Percentiles rank a stretch among this genome's conserved stretches.
phyloP scores from a whole-genome alignment of 306 rosid species.

The Prunus dulcis region DNA sequence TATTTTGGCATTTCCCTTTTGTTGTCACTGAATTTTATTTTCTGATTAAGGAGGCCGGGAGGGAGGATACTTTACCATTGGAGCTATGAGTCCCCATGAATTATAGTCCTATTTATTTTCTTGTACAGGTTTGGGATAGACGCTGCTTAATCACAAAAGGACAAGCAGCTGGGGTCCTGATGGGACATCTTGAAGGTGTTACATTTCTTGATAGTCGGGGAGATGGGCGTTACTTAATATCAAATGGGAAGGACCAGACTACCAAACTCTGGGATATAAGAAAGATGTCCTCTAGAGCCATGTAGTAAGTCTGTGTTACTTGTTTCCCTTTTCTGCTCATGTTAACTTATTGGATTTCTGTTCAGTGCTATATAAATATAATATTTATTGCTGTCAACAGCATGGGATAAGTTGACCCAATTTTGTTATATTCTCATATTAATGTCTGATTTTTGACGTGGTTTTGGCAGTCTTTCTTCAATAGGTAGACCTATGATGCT shows the following conservation, averaged over 20 bases:
- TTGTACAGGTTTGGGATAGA: conserved; percentile 89
- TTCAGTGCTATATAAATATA: background rate
- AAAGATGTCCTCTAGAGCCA: conserved; percentile 64
- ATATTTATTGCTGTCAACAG: background rate
- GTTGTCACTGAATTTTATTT: background rate
- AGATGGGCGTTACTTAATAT: conserved; percentile 85
- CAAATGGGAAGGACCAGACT: conserved; percentile 94
- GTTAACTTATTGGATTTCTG: conserved; percentile 4
- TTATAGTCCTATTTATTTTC: background rate
- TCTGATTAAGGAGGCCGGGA: no score
- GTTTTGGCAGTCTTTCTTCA: background rate
- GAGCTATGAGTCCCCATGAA: background rate
- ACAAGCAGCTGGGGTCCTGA: conserved; percentile 70
- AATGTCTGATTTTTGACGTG: background rate
- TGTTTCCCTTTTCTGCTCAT: conserved; percentile 19
- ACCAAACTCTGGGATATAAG: conserved; percentile 95
- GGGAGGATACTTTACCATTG: background rate
- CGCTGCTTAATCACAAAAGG: conserved; percentile 67
- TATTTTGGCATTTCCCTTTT: background rate
- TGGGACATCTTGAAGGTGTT: conserved; percentile 86
- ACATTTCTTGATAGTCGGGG: conserved; percentile 83
- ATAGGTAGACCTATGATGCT: background rate
- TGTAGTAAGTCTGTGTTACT: background rate
- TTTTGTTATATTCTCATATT: background rate
- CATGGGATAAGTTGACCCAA: background rate